Percentiles rank a stretch among this genome's conserved stretches.
Evolutionary conservation across 768 basidiomycete genomes (phyloP).

Genomic region (Suillus plorans): DNA sequence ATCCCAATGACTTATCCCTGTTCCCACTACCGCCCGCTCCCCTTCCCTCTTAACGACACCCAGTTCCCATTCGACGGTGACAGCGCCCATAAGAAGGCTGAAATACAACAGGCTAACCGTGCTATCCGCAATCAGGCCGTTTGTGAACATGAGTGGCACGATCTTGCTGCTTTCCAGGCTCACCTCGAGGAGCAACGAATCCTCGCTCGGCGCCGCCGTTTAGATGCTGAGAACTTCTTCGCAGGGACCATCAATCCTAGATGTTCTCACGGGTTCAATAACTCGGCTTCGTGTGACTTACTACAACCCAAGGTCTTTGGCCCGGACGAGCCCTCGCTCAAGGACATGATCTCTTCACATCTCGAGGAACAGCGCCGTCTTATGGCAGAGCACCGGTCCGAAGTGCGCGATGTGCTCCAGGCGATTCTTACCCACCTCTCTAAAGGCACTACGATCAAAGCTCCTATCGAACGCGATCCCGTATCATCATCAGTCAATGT

Average conservation of each 20-base stretch:
- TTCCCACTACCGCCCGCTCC: not conserved
- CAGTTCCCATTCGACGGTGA: not conserved
- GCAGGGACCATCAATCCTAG: not conserved
- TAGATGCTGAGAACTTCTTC: not conserved
- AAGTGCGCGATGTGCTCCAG: slow-evolving; percentile 4
- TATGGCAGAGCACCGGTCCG: slow-evolving; percentile 7
- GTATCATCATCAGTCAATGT: not conserved
- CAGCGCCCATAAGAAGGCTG: not conserved
- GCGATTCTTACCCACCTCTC: slow-evolving; percentile 2
- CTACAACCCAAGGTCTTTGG: not conserved
- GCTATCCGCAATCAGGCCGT: not conserved
- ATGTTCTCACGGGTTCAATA: not conserved
- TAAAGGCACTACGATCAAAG: not conserved
- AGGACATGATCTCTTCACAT: not conserved
- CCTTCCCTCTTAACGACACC: not conserved
- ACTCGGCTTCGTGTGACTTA: not conserved
- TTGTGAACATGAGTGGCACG: not conserved
- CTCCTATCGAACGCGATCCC: not conserved
- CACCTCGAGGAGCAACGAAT: not conserved
- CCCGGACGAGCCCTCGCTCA: not conserved
- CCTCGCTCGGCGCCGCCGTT: not conserved
- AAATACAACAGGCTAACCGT: not conserved
- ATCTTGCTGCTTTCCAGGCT: not conserved
- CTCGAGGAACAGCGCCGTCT: slow-evolving; percentile 1
- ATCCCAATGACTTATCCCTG: not conserved